These are phyloP conservation scores for Yamadazyma blattariae DNA, from an alignment of 1,139 yeast genomes.

Conservation along the genomic window DNA sequence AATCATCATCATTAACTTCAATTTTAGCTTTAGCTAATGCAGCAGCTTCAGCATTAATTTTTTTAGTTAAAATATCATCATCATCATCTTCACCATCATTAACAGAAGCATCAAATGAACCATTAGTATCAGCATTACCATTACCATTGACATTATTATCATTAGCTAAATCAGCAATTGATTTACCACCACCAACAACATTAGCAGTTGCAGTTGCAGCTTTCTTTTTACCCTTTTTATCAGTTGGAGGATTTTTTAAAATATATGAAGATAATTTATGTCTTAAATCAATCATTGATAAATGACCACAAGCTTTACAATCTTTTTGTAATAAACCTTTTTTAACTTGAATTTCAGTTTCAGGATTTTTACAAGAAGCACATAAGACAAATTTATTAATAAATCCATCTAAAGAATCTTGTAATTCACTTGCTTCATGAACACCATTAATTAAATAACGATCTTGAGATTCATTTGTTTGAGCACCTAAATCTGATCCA, in stretches of 20 bases:
- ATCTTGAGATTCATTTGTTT: conserved; percentile 78
- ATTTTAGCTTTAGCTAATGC: conserved; percentile 54
- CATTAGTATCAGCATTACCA: conserved; percentile 12
- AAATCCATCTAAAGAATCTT: conserved; percentile 92
- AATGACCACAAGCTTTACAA: conserved; percentile 98
- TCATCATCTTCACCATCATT: conserved; percentile 55
- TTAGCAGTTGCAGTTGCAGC: conserved; percentile 91
- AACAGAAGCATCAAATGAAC: conserved; percentile 24
- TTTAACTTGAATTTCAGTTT: conserved; percentile 84
- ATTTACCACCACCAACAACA: conserved; percentile 84
- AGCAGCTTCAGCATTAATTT: conserved; percentile 84
- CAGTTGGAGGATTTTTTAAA: conserved; percentile 86
- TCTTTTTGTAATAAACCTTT: conserved; percentile 81
- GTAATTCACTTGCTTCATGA: conserved; percentile 87
- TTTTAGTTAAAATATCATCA: conserved; percentile 75
- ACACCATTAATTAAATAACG: conserved; percentile 93
- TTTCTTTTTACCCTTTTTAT: conserved; percentile 60
- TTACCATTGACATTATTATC: conserved; percentile 45
- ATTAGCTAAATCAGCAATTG: conserved; percentile 76
- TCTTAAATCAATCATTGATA: conserved; percentile 79
- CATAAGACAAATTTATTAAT: conserved; percentile 90
- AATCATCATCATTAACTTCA: conserved; percentile 79
- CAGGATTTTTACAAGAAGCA: conserved; percentile 95
- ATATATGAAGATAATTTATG: conserved; percentile 85
- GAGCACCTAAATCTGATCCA: conserved; percentile 97